These are phyloP conservation scores for Leccinum obscurum DNA, from an alignment of 768 basidiomycete genomes.

Conservation along the genomic window DNA sequence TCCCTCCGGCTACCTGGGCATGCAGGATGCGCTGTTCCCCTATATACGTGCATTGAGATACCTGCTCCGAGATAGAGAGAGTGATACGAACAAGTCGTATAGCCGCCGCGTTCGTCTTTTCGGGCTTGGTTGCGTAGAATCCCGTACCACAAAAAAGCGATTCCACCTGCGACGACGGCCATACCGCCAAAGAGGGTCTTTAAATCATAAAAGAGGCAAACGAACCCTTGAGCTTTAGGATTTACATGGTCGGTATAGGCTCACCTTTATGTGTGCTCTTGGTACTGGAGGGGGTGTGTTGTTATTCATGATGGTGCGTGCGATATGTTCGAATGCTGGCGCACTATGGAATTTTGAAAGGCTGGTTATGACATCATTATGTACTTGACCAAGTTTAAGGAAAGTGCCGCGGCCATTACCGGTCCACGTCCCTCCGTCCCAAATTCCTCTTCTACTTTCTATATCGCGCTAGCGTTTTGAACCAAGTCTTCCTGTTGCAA, in stretches of 20 bases:
- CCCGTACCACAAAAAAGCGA: slow-evolving; percentile 24
- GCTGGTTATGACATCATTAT: no score
- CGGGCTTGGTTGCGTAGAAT: slow-evolving; percentile 20
- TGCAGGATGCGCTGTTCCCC: slow-evolving; percentile 32
- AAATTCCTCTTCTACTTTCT: slow-evolving; percentile 32
- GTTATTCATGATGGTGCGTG: slow-evolving; percentile 8
- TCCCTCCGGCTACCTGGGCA: slow-evolving; percentile 18
- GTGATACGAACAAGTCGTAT: slow-evolving; percentile 21
- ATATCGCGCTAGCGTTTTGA: slow-evolving; percentile 40
- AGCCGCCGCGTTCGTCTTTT: slow-evolving; percentile 18
- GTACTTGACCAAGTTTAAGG: no score
- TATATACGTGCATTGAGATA: neutral
- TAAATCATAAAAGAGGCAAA: neutral
- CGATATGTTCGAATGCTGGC: neutral
- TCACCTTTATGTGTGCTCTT: slow-evolving; percentile 13
- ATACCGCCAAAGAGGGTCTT: slow-evolving; percentile 30
- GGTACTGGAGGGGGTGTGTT: slow-evolving; percentile 11
- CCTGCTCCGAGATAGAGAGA: neutral
- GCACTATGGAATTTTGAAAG: neutral
- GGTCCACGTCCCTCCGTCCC: slow-evolving; percentile 36
- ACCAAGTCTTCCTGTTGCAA: slow-evolving; percentile 66
- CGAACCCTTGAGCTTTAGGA: neutral
- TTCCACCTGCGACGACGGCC: slow-evolving; percentile 19
- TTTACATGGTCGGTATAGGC: neutral
- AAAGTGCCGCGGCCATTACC: slow-evolving; percentile 34